Evolutionary conservation across 148 eudicot genomes (phyloP).

Genomic region (Bassia scoparia): DNA sequence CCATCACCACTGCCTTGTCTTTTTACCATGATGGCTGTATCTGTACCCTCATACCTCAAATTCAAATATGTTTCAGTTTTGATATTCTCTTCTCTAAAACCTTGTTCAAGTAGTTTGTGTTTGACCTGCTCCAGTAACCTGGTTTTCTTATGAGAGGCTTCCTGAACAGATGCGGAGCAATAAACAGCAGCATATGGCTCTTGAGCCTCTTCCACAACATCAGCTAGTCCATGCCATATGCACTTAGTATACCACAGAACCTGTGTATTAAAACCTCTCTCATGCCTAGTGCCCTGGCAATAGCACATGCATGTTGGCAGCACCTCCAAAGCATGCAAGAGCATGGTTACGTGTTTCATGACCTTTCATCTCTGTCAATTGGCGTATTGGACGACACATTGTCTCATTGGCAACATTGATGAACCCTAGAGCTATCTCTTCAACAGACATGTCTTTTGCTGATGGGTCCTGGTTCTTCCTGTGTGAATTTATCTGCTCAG

Average conservation of each 20-base stretch:
- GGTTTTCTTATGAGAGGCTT: constrained; percentile 65
- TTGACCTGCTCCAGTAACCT: constrained; percentile 56
- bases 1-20: constrained; percentile 40
- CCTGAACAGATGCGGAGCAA: constrained; percentile 55
- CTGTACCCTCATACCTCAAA: constrained; percentile 91
- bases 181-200: constrained; percentile 87
- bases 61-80: constrained; percentile 69
- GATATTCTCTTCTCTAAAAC: constrained; percentile 63
- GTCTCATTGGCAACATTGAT: constrained; percentile 97
- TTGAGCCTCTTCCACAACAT: constrained; percentile 91
- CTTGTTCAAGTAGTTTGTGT: constrained; percentile 70
- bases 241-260: constrained; percentile 96
- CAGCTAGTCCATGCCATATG: constrained; percentile 98
- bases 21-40: constrained; percentile 95
- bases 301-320: constrained; percentile 98
- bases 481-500: constrained; percentile 66
- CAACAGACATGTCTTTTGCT: constrained; percentile 78
- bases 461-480: constrained; percentile 71
- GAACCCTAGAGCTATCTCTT: constrained; percentile 92
- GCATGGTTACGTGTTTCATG: constrained; percentile 92
- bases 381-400: constrained; percentile 98
- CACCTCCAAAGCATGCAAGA: constrained; percentile 99
- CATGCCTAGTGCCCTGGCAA: constrained; percentile 94
- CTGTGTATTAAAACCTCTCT: constrained; percentile 86
- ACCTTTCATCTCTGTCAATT: constrained; percentile 98